Conservation (phyloP, 495 filamentous ascomycete genomes). For the Annulohypoxylon maeteangense region DNA sequence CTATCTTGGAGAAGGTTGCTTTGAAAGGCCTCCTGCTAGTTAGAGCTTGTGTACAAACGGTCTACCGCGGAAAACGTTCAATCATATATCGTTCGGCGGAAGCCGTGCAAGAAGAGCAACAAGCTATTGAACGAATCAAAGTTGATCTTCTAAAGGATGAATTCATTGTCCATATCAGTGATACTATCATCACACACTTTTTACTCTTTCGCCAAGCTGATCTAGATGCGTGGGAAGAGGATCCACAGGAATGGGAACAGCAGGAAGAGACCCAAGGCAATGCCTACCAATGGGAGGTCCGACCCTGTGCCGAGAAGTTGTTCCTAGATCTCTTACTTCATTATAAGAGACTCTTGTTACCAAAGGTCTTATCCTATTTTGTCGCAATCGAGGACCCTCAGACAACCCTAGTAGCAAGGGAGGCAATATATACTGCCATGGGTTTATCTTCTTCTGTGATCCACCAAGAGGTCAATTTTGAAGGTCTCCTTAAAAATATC, state of each 20-base stretch:
- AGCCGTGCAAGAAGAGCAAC: constrained; percentile 73
- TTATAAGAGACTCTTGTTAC: constrained; percentile 79
- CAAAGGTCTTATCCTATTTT: constrained; percentile 83
- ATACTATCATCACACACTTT: constrained; percentile 83
- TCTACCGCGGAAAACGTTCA: constrained; percentile 78
- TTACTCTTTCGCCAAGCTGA: constrained; percentile 89
- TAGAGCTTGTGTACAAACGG: constrained; percentile 84
- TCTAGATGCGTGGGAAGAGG: constrained; percentile 89
- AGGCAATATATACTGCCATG: constrained; percentile 92
- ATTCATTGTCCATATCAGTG: constrained; percentile 80
- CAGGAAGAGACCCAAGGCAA: constrained; percentile 81
- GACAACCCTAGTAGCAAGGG: constrained; percentile 82
- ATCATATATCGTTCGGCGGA: constrained; percentile 81
- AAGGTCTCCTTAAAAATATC: constrained; percentile 76
- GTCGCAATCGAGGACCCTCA: constrained; percentile 72
- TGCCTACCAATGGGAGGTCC: constrained; percentile 86
- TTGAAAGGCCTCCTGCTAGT: constrained; percentile 84
- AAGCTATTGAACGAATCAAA: constrained; percentile 72
- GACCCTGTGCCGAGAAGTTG: constrained; percentile 90
- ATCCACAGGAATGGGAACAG: constrained; percentile 92
- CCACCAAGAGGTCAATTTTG: constrained; percentile 77
- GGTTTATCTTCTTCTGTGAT: constrained; percentile 85
- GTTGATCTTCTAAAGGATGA: constrained; percentile 76
- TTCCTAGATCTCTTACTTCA: constrained; percentile 91
- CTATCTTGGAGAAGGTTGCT: constrained; percentile 77